These are phyloP conservation scores for Alternaria arbusti DNA, from an alignment of 2,329 filamentous ascomycete species.

Conservation along the genomic window DNA sequence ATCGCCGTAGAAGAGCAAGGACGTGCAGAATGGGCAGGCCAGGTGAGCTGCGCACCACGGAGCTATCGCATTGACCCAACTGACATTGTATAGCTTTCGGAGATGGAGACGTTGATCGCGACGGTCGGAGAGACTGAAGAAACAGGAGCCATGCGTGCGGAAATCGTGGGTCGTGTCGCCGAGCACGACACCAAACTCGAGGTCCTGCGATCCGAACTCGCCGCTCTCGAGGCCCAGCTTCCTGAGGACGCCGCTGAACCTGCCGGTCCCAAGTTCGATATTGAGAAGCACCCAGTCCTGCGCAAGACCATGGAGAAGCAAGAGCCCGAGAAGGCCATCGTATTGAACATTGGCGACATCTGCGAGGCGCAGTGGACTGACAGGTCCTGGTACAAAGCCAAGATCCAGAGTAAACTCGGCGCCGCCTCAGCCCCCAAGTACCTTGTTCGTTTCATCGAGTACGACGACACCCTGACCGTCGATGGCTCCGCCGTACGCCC, in stretches of 20 bases:
- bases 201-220: slow-evolving; percentile 67
- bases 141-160: slow-evolving; percentile 78
- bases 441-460: slow-evolving; percentile 92
- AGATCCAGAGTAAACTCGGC: slow-evolving; percentile 92
- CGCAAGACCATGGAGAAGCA: slow-evolving; percentile 54
- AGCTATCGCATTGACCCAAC: slow-evolving; percentile 1
- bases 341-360: slow-evolving; percentile 85
- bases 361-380: slow-evolving; percentile 94
- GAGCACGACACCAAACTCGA: slow-evolving; percentile 77
- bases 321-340: slow-evolving; percentile 51
- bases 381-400: slow-evolving; percentile 86
- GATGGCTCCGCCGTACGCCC: slow-evolving; percentile 51
- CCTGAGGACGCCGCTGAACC: slow-evolving; percentile 43
- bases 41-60: not conserved
- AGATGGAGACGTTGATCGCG: slow-evolving; percentile 79
- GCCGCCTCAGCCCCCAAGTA: slow-evolving; percentile 91
- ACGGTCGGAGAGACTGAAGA: slow-evolving; percentile 82
- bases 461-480: slow-evolving; percentile 84
- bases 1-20: slow-evolving; percentile 28
- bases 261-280: slow-evolving; percentile 69
- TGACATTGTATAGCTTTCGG: slow-evolving; percentile 13
- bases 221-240: slow-evolving; percentile 57
- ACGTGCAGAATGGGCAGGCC: slow-evolving; percentile 25
- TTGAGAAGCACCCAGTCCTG: slow-evolving; percentile 80
- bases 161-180: slow-evolving; percentile 82